Evolutionary conservation across 257 asterid species (phyloP), one percentile per base, ranked within the genome.

Genomic region (Solanum gracilifrons): DNA sequence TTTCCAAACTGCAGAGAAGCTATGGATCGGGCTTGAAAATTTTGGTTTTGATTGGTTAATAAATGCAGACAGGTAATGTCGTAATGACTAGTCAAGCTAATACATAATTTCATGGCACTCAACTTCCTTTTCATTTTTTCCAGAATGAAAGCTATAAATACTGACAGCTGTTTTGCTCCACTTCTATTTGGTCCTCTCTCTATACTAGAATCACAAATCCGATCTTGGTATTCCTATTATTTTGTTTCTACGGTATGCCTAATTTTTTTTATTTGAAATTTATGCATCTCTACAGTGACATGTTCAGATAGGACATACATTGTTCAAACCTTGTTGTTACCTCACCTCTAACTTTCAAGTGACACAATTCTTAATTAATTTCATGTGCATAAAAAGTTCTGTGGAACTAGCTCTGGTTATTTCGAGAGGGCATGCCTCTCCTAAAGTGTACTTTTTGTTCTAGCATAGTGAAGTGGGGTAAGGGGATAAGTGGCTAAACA

Each of bases 31-130:
- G 89, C 99, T 97, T 86, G 99, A 97, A 89, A 94, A 96, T 92
- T 97, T 97, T 93, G 98, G 96, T 90, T 97, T 97, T 37, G 99
- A 96, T 91, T 97, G 99, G 99, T 95, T 97, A 86, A 97, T 97
- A 77, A 96, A 97, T 90, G 99, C 98, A 51, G 99, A 97, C 96
- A 96, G 99, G 99, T 97, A 92, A 68, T 43, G 11, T 31, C 39
- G 99, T 97, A 92, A 68, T 43, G 11, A 51, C 39, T 80, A 29
- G 20, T 80, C 85, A 48, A 80, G 12, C 29, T 46, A 80, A 37
- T 80, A 29, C 37, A 80, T 80, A 80, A 46, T 29, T 48, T 80
- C 69, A 25, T 46, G 68, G 20, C 6, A 29, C 43, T 46, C 85
- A 29, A 80, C 85, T 46, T 79, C 85, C 41, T 48, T 46, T 80